Evolutionary conservation across 306 rosid genomes (phyloP).

Genomic region (Begonia fuchsioides): DNA sequence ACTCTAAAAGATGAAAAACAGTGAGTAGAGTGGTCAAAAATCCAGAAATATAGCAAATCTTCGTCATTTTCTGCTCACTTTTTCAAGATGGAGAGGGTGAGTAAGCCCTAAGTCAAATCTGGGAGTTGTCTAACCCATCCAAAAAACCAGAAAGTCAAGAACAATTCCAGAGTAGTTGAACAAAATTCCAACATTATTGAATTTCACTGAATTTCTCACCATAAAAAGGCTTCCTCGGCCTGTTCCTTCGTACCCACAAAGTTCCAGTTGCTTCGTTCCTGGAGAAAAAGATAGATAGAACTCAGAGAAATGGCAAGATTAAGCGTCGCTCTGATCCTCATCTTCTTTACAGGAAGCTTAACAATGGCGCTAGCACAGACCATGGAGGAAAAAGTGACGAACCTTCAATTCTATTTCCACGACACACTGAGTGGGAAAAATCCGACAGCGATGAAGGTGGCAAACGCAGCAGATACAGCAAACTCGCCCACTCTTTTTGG

Average conservation of each 20-base stretch:
- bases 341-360: conserved; percentile 4
- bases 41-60: too few species aligned
- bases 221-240: neutral
- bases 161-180: neutral
- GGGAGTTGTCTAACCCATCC: conserved; percentile 8
- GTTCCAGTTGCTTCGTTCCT: neutral
- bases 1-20: too few species aligned
- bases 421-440: conserved; percentile 55
- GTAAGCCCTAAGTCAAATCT: too few species aligned
- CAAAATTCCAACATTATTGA: neutral
- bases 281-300: neutral
- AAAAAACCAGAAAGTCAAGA: neutral
- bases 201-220: neutral
- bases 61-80: too few species aligned
- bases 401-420: conserved; percentile 72
- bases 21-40: too few species aligned
- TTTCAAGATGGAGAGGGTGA: too few species aligned
- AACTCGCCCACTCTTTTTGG: conserved; percentile 42
- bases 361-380: conserved; percentile 11
- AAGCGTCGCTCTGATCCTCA: conserved; percentile 1
- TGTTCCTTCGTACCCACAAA: neutral
- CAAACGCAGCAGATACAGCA: conserved; percentile 20
- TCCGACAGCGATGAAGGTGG: conserved; percentile 54
- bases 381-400: conserved; percentile 26
- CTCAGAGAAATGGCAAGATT: conserved; percentile 26